These are phyloP conservation scores for Bruguiera sexangula DNA, from an alignment of 345 rosid species.

Conservation along the genomic window DNA sequence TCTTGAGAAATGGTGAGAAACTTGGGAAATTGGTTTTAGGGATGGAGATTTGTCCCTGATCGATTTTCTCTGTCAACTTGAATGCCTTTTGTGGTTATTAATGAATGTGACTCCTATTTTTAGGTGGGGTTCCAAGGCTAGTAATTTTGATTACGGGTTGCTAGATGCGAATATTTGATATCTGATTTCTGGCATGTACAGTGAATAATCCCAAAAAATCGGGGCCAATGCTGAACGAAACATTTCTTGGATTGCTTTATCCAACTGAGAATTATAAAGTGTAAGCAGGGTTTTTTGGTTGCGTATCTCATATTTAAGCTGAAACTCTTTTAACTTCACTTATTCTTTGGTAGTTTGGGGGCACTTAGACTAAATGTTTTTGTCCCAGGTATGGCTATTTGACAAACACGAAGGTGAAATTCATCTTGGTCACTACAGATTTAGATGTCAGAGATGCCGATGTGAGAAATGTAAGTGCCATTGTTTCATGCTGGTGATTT, in stretches of 20 bases:
- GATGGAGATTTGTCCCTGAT: not conserved
- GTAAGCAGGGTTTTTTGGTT: slow-evolving; percentile 38
- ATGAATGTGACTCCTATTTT: not conserved
- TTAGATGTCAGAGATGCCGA: slow-evolving; percentile 85
- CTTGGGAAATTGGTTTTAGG: slow-evolving; percentile 1
- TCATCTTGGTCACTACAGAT: slow-evolving; percentile 85
- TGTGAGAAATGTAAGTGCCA: slow-evolving; percentile 73
- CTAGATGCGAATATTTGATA: no score
- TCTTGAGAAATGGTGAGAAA: not conserved
- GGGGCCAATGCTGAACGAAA: slow-evolving; percentile 73
- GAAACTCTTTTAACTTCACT: not conserved
- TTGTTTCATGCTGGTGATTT: not conserved
- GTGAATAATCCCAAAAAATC: slow-evolving; percentile 94
- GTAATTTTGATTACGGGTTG: no score
- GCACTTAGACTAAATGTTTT: not conserved
- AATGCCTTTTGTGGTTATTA: not conserved
- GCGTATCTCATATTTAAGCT: not conserved
- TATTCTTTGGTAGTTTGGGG: not conserved
- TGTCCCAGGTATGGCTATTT: slow-evolving; percentile 71
- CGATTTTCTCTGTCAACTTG: not conserved
- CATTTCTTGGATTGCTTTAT: slow-evolving; percentile 88
- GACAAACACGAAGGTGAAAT: slow-evolving; percentile 95
- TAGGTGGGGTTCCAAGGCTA: not conserved
- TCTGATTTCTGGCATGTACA: slow-evolving; percentile 20
- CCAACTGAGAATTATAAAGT: slow-evolving; percentile 93